Conservation (phyloP, 805 yeast genomes). For the Starmera dryadoides region DNA sequence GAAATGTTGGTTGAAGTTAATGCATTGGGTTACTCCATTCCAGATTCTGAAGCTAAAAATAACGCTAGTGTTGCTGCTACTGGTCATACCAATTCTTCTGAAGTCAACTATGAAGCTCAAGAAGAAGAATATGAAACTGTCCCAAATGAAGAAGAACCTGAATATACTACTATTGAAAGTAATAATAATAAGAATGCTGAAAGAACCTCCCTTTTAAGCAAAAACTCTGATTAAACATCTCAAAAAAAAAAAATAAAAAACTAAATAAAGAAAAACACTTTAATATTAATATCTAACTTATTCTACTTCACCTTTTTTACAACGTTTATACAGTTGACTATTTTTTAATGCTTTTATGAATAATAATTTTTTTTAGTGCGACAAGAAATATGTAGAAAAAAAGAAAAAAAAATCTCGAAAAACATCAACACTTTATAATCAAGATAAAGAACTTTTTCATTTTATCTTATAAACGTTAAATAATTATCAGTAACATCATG, state of each 20-base stretch:
- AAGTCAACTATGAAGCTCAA: not conserved
- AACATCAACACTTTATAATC: too few relatives aligned
- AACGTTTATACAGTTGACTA: too few relatives aligned
- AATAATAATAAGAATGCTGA: conserved; percentile 8
- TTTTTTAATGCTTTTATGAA: too few relatives aligned
- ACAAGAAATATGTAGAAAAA: too few relatives aligned
- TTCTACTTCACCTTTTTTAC: too few relatives aligned
- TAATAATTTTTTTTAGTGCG: too few relatives aligned
- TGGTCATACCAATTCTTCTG: not conserved
- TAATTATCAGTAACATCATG: not conserved
- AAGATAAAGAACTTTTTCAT: too few relatives aligned
- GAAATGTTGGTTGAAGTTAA: conserved; percentile 42
- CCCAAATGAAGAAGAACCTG: conserved; percentile 15
- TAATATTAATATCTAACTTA: too few relatives aligned
- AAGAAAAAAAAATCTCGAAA: too few relatives aligned
- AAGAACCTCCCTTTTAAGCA: conserved; percentile 20
- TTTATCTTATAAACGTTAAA: too few relatives aligned
- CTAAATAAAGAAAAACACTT: not conserved
- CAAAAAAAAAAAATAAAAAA: too few relatives aligned
- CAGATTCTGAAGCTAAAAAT: conserved; percentile 18
- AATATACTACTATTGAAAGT: not conserved
- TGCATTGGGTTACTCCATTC: conserved; percentile 30
- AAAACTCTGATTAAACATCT: conserved; percentile 2
- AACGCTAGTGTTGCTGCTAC: too few relatives aligned
- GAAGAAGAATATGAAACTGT: conserved; percentile 13